Percentiles rank a stretch among this genome's conserved stretches.
phyloP scores from a whole-genome alignment of 495 filamentous ascomycete genomes.

The Xylaria acuta region DNA sequence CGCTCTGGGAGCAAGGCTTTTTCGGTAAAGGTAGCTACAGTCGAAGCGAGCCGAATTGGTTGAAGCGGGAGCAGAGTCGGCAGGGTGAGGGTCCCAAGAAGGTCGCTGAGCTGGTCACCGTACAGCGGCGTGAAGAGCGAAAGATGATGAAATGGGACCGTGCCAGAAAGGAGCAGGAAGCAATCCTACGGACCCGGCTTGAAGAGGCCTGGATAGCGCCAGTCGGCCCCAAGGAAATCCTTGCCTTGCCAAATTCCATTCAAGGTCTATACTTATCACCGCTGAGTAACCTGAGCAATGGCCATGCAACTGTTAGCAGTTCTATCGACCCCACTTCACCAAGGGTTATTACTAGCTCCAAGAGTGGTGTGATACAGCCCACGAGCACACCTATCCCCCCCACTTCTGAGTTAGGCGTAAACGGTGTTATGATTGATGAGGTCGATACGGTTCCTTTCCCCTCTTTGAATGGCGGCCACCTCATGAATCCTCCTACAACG shows the following conservation, averaged over 20 bases:
- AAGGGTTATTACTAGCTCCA: neutral
- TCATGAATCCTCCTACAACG: neutral
- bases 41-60: conserved; percentile 92
- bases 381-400: neutral
- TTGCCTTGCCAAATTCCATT: conserved; percentile 48
- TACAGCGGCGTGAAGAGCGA: conserved; percentile 76
- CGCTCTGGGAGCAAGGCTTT: conserved; percentile 93
- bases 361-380: neutral
- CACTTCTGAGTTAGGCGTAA: neutral
- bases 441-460: neutral
- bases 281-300: conserved; percentile 7
- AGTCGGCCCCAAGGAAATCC: conserved; percentile 45
- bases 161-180: conserved; percentile 81
- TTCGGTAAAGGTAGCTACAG: conserved; percentile 94
- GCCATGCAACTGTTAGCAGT: neutral
- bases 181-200: conserved; percentile 66
- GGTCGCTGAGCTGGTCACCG: conserved; percentile 79
- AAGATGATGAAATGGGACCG: conserved; percentile 86
- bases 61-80: conserved; percentile 78
- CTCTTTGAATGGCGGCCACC: neutral
- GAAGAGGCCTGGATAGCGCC: conserved; percentile 40
- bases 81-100: conserved; percentile 62
- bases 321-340: neutral
- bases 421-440: conserved; percentile 2
- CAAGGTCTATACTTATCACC: conserved; percentile 25